Percentiles rank a stretch among this genome's conserved stretches.
phyloP scores from a whole-genome alignment of 2,329 filamentous ascomycete species.

The Ploettnerulaceae sp. region DNA sequence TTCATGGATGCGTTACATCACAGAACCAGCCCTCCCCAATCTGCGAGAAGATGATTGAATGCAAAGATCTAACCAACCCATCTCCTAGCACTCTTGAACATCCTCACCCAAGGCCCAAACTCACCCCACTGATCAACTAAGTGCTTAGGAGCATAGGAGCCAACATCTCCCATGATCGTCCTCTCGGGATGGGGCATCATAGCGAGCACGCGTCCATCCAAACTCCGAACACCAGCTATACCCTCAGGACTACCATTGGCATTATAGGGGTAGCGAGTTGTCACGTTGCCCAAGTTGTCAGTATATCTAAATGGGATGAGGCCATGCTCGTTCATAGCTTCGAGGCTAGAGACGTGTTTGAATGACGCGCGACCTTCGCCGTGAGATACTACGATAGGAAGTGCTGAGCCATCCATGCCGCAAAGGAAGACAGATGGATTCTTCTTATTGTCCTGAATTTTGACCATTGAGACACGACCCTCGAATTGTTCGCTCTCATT shows the following conservation, averaged over 20 bases:
- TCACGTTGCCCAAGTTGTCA: conserved; percentile 71
- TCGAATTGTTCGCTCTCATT: conserved; percentile 89
- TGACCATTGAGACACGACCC: conserved; percentile 80
- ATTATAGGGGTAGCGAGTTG: conserved; percentile 84
- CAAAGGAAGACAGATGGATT: conserved; percentile 77
- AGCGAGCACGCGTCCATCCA: conserved; percentile 62
- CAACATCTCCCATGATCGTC: conserved; percentile 60
- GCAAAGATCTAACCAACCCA: conserved; percentile 61
- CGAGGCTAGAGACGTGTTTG: conserved; percentile 45
- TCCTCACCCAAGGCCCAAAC: conserved; percentile 62
- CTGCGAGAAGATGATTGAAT: too few relatives aligned
- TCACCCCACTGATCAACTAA: conserved; percentile 60
- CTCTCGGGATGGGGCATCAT: conserved; percentile 74
- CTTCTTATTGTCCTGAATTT: conserved; percentile 59
- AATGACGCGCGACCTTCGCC: conserved; percentile 84
- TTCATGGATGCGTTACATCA: too few relatives aligned
- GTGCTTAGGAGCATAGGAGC: conserved; percentile 58
- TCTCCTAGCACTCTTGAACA: conserved; percentile 68
- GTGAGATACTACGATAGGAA: conserved; percentile 86
- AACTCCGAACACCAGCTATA: conserved; percentile 62
- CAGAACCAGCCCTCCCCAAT: too few relatives aligned
- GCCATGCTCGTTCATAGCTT: conserved; percentile 56
- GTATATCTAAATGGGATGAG: conserved; percentile 78
- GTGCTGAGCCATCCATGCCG: conserved; percentile 74
- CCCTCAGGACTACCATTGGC: conserved; percentile 68